These are phyloP conservation scores for Wickerhamomyces bisporus DNA, from an alignment of 805 yeast species.

Conservation along the genomic window DNA sequence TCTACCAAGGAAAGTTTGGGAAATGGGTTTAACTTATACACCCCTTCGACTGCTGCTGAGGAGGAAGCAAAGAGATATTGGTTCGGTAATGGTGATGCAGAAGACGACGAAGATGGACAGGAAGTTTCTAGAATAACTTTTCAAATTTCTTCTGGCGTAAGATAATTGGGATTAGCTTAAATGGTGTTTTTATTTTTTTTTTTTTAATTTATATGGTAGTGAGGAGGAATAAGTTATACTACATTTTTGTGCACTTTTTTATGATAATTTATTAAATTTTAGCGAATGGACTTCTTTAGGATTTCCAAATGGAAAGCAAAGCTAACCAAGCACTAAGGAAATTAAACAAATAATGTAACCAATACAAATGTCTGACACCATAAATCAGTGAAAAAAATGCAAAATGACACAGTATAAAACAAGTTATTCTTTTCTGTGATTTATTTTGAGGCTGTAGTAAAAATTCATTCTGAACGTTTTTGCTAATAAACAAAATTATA, in stretches of 20 bases:
- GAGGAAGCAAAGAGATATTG: constrained; percentile 31
- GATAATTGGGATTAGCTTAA: neutral
- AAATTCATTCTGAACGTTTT: constrained; percentile 43
- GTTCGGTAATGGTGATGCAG: constrained; percentile 19
- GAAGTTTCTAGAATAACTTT: constrained; percentile 20
- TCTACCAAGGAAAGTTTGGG: constrained; percentile 1
- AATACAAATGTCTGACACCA: constrained; percentile 79
- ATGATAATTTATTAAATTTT: no score
- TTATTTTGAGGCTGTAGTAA: constrained; percentile 33
- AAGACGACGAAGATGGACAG: constrained; percentile 13
- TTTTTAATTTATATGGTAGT: no score
- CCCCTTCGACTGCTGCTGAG: constrained; percentile 32
- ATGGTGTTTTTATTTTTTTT: no score
- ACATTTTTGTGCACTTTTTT: no score
- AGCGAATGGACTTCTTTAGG: neutral
- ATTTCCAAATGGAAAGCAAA: constrained; percentile 20
- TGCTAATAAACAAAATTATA: constrained; percentile 53
- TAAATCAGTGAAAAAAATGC: constrained; percentile 59
- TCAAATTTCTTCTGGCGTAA: constrained; percentile 2
- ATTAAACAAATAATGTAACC: constrained; percentile 76
- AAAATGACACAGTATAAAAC: constrained; percentile 42
- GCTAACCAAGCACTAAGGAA: constrained; percentile 51
- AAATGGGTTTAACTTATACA: constrained; percentile 17
- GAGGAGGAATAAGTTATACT: no score
- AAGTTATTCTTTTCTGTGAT: constrained; percentile 29